Evolutionary conservation across 805 yeast genomes (phyloP), one percentile per base, ranked within the genome.

Genomic region (Phaffomyces antillensis): DNA sequence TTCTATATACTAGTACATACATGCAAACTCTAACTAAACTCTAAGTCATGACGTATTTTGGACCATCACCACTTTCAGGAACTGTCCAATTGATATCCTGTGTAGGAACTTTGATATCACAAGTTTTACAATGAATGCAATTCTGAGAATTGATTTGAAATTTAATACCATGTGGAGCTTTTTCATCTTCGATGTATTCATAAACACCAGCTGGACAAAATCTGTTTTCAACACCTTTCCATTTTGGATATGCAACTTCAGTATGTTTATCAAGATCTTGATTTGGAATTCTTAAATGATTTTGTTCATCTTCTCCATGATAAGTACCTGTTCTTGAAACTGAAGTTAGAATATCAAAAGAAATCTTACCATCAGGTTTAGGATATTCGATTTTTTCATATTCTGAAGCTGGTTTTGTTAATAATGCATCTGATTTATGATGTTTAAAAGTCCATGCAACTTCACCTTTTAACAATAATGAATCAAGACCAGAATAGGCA

Each of bases 11-110:
- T n/a, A n/a, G n/a, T 11, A 28, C 5, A 13, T 28, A 28, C 11
- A 28, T 28, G 30, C 12, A 28, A 28, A 20, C 23, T 20, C 13
- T 28, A 28, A 28, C 13, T 11, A 11, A 28, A 28, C 13, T 11
- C 13, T 28, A 83, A 7, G 95, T 83, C 82, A 87, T 78, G 63
- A 83, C 82, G 63, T 93, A 93, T 65, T 93, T 93, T 46, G 99
- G 99, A 13, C 99, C 99, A 63, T 86, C 99, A 28, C 98, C 97
- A 49, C 99, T 98, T 70, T 93, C 98, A 8, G 99, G 99, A n/a
- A 88, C 96, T 12, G 81, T 77, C 99, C 99, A 93, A 60, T 78
- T 75, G 50, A 93, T 93, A 60, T 90, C 96, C 66, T 91, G 96
- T 1, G 87, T 74, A 8, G 99, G 99, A 10, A 84, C 95, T 66